A percentile compares a stretch with the other conserved stretches of the same genome.
These are phyloP conservation scores for Leptographium radiaticola DNA, from an alignment of 2,329 filamentous ascomycete species.

Conservation along the genomic window DNA sequence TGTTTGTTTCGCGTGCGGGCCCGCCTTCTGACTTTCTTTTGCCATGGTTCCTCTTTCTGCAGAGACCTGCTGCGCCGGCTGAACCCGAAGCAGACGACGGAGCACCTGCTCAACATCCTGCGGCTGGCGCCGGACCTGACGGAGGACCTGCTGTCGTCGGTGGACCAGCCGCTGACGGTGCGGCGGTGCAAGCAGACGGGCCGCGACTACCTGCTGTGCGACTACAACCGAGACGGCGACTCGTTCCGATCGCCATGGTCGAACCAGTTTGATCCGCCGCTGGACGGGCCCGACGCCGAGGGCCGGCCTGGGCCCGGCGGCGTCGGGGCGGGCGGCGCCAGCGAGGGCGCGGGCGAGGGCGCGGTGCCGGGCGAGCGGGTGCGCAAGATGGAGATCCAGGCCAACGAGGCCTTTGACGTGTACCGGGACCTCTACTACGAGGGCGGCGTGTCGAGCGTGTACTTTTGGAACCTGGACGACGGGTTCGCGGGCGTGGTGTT, in stretches of 20 bases:
- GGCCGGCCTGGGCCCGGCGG: conserved; percentile 31
- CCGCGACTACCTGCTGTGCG: conserved; percentile 93
- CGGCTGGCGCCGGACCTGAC: conserved; percentile 79
- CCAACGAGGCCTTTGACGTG: conserved; percentile 93
- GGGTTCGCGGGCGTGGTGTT: conserved; percentile 93
- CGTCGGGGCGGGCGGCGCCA: conserved; percentile 36
- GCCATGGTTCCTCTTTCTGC: conserved; percentile 9
- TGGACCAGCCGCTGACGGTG: conserved; percentile 86
- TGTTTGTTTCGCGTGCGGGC: too few relatives aligned
- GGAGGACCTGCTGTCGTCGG: conserved; percentile 93
- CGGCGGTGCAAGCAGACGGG: conserved; percentile 78
- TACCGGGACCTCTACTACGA: conserved; percentile 97
- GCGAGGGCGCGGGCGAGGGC: conserved; percentile 56
- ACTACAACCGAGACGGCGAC: conserved; percentile 98
- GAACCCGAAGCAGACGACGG: conserved; percentile 81
- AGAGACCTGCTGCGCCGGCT: conserved; percentile 97
- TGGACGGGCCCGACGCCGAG: conserved; percentile 41
- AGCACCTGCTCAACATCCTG: conserved; percentile 83
- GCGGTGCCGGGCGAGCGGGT: conserved; percentile 83
- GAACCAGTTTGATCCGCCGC: conserved; percentile 91
- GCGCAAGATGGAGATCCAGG: conserved; percentile 82
- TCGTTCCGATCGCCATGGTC: conserved; percentile 98
- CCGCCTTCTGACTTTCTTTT: background rate
- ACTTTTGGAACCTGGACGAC: conserved; percentile 97
- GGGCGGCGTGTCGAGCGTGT: conserved; percentile 88